Evolutionary conservation across 305 asterid species (phyloP).

Genomic region (Andrographis paniculata): DNA sequence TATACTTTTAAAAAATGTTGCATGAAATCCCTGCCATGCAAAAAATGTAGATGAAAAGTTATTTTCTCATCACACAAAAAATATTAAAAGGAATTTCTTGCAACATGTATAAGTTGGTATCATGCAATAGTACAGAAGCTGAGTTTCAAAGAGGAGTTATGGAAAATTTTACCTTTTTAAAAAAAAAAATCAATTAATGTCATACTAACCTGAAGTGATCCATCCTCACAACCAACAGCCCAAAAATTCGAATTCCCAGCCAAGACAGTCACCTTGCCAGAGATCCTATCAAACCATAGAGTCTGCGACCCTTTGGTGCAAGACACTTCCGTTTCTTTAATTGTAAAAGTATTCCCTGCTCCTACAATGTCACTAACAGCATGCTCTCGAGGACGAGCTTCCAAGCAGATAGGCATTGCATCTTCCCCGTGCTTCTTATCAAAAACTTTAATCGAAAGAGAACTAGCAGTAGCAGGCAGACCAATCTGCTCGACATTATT

Average conservation of each 20-base stretch:
- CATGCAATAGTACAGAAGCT: too few species aligned
- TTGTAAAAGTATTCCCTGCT: slow-evolving; percentile 44
- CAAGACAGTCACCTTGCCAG: slow-evolving; percentile 81
- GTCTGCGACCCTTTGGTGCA: slow-evolving; percentile 58
- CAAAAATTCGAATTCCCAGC: slow-evolving; percentile 97
- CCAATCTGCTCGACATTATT: slow-evolving; percentile 58
- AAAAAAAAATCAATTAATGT: slow-evolving; percentile 3
- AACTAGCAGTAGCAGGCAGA: slow-evolving; percentile 28
- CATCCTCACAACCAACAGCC: slow-evolving; percentile 98
- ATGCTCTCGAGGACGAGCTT: slow-evolving; percentile 86
- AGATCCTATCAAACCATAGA: slow-evolving; percentile 86
- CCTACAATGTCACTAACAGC: slow-evolving; percentile 67
- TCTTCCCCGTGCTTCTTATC: slow-evolving; percentile 70
- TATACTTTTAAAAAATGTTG: too few species aligned
- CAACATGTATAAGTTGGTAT: too few species aligned
- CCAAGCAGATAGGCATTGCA: slow-evolving; percentile 57
- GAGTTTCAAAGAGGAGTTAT: too few species aligned
- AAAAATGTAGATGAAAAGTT: too few species aligned
- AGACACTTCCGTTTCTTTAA: slow-evolving; percentile 73
- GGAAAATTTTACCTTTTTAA: neutral
- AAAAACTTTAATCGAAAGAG: slow-evolving; percentile 60
- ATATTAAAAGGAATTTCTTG: too few species aligned
- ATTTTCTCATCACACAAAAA: too few species aligned
- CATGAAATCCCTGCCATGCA: too few species aligned
- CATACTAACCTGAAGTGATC: slow-evolving; percentile 76